Conservation (phyloP, 352 stramenopile species). For the Phytophthora podocarpi region DNA sequence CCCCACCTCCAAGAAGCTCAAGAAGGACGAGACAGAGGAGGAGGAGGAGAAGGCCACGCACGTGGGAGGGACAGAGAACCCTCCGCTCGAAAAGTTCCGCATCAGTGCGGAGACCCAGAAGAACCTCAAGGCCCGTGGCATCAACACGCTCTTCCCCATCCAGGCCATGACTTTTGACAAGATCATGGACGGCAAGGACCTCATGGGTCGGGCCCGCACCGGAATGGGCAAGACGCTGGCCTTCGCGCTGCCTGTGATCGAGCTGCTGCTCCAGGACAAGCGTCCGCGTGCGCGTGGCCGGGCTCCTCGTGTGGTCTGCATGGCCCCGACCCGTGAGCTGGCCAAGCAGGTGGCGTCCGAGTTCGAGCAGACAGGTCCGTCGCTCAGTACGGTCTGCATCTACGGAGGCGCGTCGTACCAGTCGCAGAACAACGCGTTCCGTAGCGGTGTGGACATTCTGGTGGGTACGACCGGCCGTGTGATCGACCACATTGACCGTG, state of each 20-base stretch:
- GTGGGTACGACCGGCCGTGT: slow-evolving; percentile 93
- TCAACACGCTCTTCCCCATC: slow-evolving; percentile 91
- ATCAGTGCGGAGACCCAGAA: slow-evolving; percentile 67
- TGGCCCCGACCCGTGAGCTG: slow-evolving; percentile 98
- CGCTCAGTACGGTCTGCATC: slow-evolving; percentile 88
- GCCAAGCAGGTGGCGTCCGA: slow-evolving; percentile 96
- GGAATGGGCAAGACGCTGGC: slow-evolving; percentile 99
- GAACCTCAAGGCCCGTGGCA: slow-evolving; percentile 78
- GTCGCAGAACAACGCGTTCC: slow-evolving; percentile 89
- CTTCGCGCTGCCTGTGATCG: slow-evolving; percentile 96
- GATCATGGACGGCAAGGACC: slow-evolving; percentile 94
- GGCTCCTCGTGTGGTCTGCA: slow-evolving; percentile 93
- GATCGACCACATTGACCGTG: slow-evolving; percentile 93
- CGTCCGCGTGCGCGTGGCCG: slow-evolving; percentile 72
- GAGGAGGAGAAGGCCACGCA: slow-evolving; percentile 39
- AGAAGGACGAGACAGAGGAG: slow-evolving; percentile 46
- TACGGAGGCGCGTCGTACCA: slow-evolving; percentile 93
- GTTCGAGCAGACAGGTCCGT: slow-evolving; percentile 83
- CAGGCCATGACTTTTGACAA: slow-evolving; percentile 96
- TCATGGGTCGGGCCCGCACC: slow-evolving; percentile 97
- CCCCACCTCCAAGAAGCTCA: slow-evolving; percentile 43
- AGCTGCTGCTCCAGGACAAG: slow-evolving; percentile 89
- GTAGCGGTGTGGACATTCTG: slow-evolving; percentile 91
- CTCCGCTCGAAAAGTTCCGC: slow-evolving; percentile 71
- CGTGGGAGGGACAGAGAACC: slow-evolving; percentile 65